Evolutionary conservation across 257 asterid genomes (phyloP), one percentile per base, ranked within the genome.

Genomic region (Solanum ossicruentum): DNA sequence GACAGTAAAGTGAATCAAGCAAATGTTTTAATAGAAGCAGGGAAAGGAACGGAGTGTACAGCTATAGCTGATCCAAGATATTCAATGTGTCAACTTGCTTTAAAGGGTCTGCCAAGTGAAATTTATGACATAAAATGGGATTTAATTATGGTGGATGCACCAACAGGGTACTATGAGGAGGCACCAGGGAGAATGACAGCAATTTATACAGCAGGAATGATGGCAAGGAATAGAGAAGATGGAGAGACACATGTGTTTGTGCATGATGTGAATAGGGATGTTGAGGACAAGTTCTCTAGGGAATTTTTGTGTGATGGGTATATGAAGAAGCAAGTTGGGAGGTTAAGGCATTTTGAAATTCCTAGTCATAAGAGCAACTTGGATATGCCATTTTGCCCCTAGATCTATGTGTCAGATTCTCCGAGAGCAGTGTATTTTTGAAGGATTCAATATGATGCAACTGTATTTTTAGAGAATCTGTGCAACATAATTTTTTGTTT

Each of bases 141-240:
- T 78, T 41, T 95, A 89, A 95, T 95, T 86, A 95, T 93, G 98
- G 98, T 94, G 81, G 98, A 95, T 36, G 99, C 98, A 7, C 99
- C 99, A 0, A 94, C 98, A 0, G 97, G 99, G 2, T 95, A 93
- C 85, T 85, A 94, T 21, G 95, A 92, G 32, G 97, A 94, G 47
- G 98, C 98, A 9, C 99, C 98, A 10, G 99, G 99, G 81, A 81
- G 99, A 86, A 95, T 95, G 99, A 67, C 91, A 20, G 98, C 97
- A 13, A 95, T 95, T 58, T 95, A 94, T 81, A 95, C 98, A 8
- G 99, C 96, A 0, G 97, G 99, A n/a, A 94, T 95, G 99, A 89
- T 94, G 95, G 99, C 98, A 0, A 89, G 98, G 87, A 92, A 91
- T 84, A 89, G 88, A 32, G 92, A 73, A 20, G 89, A 84, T 55